A percentile compares a stretch with the other conserved stretches of the same genome.
Conservation (phyloP, 23 red algal genomes). For the Cyanidiococcus yangmingshanensis region DNA sequence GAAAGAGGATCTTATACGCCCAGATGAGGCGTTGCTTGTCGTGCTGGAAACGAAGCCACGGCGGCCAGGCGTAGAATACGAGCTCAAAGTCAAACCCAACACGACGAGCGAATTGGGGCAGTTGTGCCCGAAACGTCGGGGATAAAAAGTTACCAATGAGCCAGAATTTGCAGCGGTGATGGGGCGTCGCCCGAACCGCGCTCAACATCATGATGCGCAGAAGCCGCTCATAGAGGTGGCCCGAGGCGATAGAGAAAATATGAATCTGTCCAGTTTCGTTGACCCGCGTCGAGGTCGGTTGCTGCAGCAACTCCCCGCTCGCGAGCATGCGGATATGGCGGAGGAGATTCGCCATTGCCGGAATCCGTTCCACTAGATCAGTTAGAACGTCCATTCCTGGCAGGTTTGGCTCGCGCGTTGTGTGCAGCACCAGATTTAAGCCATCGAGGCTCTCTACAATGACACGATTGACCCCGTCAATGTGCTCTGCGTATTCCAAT, state of each 20-base stretch:
- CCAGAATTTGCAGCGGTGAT: constrained; percentile 82
- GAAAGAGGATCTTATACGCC: constrained; percentile 99
- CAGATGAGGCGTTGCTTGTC: constrained; percentile 94
- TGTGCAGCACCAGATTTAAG: not conserved
- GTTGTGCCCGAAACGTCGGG: constrained; percentile 68
- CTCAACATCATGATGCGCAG: constrained; percentile 95
- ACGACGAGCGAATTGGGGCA: constrained; percentile 49
- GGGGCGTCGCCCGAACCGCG: constrained; percentile 44
- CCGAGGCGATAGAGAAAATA: constrained; percentile 94
- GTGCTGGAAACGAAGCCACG: constrained; percentile 79
- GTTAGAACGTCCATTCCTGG: not conserved
- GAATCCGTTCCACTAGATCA: not conserved
- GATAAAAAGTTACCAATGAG: constrained; percentile 88
- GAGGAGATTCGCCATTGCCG: not conserved
- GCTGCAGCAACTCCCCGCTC: not conserved
- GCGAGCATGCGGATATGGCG: not conserved
- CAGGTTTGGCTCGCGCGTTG: not conserved
- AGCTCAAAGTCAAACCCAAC: constrained; percentile 69
- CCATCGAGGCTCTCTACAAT: not conserved
- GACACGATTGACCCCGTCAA: not conserved
- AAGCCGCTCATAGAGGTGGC: constrained; percentile 91
- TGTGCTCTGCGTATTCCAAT: not conserved
- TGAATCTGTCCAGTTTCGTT: constrained; percentile 21
- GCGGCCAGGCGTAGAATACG: constrained; percentile 87
- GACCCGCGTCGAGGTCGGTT: not conserved